These are phyloP conservation scores for Protoeuglena noctilucae DNA, from an alignment of 139 green algal species.

Conservation along the genomic window DNA sequence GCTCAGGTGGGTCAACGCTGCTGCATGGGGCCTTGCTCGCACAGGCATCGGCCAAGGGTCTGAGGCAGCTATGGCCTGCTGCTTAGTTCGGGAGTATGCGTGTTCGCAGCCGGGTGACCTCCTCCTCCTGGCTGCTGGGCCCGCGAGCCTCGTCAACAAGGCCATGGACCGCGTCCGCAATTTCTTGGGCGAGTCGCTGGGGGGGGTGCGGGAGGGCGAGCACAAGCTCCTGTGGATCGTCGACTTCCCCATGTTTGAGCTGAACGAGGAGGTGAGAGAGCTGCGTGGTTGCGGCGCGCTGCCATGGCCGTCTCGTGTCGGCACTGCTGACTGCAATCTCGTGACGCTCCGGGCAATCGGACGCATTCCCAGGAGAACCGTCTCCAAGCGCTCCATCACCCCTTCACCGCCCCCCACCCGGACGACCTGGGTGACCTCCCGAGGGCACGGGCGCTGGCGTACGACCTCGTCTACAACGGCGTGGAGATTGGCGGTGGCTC, in stretches of 20 bases:
- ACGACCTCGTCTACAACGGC: slow-evolving; percentile 98
- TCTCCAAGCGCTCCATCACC: slow-evolving; percentile 77
- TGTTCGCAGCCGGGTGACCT: slow-evolving; percentile 73
- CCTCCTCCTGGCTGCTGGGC: slow-evolving; percentile 68
- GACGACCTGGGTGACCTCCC: slow-evolving; percentile 33
- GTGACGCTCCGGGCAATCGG: too few species aligned
- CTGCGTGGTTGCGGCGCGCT: too few species aligned
- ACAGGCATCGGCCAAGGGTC: too few species aligned
- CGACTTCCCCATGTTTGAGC: slow-evolving; percentile 97
- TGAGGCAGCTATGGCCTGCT: too few species aligned
- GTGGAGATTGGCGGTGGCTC: slow-evolving; percentile 86
- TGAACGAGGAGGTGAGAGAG: slow-evolving; percentile 68
- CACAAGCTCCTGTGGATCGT: slow-evolving; percentile 83
- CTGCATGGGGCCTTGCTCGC: too few species aligned
- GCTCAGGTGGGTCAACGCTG: too few species aligned
- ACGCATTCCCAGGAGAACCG: too few species aligned
- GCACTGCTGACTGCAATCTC: too few species aligned
- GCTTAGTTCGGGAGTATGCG: too few species aligned
- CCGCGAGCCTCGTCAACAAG: slow-evolving; percentile 35
- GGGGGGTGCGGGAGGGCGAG: slow-evolving; percentile 27
- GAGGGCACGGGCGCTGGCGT: slow-evolving; percentile 50
- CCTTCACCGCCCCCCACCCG: slow-evolving; percentile 84
- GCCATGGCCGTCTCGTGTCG: too few species aligned
- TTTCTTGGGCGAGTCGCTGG: slow-evolving; percentile 53
- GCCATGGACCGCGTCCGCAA: slow-evolving; percentile 70